Base-by-base conservation (phyloP, 257 asterid genomes). In the Gynochthodes officinalis region DNA sequence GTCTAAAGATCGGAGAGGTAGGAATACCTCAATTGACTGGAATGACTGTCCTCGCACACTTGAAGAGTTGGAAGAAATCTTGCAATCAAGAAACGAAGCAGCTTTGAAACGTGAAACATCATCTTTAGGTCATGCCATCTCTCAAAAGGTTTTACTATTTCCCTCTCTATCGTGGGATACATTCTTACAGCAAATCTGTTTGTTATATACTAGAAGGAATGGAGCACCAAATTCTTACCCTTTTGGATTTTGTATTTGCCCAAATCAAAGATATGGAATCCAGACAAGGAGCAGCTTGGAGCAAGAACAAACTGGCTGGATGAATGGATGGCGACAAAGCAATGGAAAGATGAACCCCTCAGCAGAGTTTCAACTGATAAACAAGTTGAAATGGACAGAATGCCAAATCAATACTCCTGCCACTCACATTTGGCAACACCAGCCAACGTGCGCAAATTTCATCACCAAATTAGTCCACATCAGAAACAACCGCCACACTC, bases 21-120 rank as follows among this genome's bases (percentile, higher is more conserved):
- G 86, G 79, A 75, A 77, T 44, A 72, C 85, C 8, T 82, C 86
- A 2, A 95, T 90, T 8, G 95, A 89, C 1, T 89, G 96, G 96
- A 81, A 86, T 67, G 90, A 89, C 13, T 85, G 92, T 71, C 96
- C 96, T 5, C 81, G 88, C 5, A 84, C 96, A 39, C 88, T 93
- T 23, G 87, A 86, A 66, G 96, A 91, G 77, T 89, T 88, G 2
- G 89, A 91, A 78, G 93, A 92, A 3, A 81, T 86, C 39, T 76
- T 91, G 39, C 88, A 80, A 66, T 88, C 88, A 44, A 88, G 96
- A 82, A 93, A 89, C 44, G 96, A 89, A 80, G 92, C 95, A 15
- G 85, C 88, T 64, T 78, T 80, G 53, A 75, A 82, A 18, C 89
- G 84, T 9, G 94, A 90, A 65, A 85, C 84, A 16, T 35, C 68